Percentiles rank a stretch among this genome's conserved stretches.
phyloP scores from a whole-genome alignment of 75 land plant genomes.

The Gnetum montanum region DNA sequence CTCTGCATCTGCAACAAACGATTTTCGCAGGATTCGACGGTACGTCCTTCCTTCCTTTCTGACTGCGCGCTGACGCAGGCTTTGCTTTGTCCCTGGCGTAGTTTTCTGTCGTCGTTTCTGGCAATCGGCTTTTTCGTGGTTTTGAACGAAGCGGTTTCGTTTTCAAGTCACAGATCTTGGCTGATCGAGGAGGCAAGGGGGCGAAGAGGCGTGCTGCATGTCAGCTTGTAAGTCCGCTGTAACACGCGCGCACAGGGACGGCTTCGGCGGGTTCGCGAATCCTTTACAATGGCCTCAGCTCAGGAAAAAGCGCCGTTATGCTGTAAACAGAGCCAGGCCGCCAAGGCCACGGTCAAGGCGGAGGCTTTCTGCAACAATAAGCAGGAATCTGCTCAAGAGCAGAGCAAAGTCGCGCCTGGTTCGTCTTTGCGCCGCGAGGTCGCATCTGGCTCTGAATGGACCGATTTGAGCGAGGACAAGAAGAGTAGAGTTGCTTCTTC shows the following conservation, averaged over 20 bases:
- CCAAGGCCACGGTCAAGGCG: neutral
- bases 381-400: neutral
- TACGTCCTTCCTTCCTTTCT: too few species aligned
- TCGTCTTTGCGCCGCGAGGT: slow-evolving; percentile 10
- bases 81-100: too few species aligned
- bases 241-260: slow-evolving; percentile 26
- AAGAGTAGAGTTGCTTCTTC: slow-evolving; percentile 9
- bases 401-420: neutral
- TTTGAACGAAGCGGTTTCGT: too few species aligned
- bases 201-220: slow-evolving; percentile 49
- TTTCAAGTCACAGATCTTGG: neutral
- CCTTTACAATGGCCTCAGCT: slow-evolving; percentile 90
- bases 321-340: slow-evolving; percentile 10
- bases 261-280: slow-evolving; percentile 57
- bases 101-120: too few species aligned
- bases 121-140: too few species aligned
- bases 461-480: slow-evolving; percentile 3
- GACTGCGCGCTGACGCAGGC: too few species aligned
- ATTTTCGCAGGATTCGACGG: too few species aligned
- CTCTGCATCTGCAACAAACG: too few species aligned
- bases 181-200: slow-evolving; percentile 1
- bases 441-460: slow-evolving; percentile 16
- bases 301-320: slow-evolving; percentile 59
- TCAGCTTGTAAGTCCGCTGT: slow-evolving; percentile 37
- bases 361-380: neutral